Conservation (phyloP, 345 rosid genomes). For the Theobroma cacao region DNA sequence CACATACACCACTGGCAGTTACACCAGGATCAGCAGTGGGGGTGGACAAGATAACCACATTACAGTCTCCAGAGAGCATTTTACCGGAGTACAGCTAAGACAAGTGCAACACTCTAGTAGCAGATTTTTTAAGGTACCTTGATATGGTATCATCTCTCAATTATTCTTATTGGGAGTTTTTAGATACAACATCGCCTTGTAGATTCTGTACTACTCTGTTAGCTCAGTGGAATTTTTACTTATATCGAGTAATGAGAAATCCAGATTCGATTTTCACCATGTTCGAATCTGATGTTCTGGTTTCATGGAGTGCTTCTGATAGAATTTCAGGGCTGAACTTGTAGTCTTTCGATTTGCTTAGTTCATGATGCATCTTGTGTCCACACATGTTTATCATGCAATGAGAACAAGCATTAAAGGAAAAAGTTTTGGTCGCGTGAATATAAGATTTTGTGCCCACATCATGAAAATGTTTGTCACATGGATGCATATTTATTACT, state of each 20-base stretch:
- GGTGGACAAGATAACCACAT: constrained; percentile 6
- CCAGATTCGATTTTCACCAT: not conserved
- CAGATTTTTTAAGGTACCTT: not conserved
- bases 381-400: not conserved
- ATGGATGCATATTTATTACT: too few species aligned
- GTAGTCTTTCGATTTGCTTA: not conserved
- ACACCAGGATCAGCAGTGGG: not conserved
- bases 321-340: not conserved
- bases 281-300: not conserved
- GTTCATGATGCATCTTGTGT: not conserved
- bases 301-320: not conserved
- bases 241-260: not conserved
- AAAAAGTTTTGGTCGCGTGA: not conserved
- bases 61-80: not conserved
- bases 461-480: not conserved
- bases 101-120: not conserved
- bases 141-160: constrained; percentile 4
- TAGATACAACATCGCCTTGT: not conserved
- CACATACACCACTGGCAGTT: constrained; percentile 1
- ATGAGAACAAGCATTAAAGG: not conserved
- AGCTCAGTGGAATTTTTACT: not conserved
- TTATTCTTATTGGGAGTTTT: not conserved
- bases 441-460: not conserved
- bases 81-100: constrained; percentile 5
- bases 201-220: not conserved